Base-by-base conservation (phyloP, 768 basidiomycete species). In the Xerocomus brunneocitrinus region DNA sequence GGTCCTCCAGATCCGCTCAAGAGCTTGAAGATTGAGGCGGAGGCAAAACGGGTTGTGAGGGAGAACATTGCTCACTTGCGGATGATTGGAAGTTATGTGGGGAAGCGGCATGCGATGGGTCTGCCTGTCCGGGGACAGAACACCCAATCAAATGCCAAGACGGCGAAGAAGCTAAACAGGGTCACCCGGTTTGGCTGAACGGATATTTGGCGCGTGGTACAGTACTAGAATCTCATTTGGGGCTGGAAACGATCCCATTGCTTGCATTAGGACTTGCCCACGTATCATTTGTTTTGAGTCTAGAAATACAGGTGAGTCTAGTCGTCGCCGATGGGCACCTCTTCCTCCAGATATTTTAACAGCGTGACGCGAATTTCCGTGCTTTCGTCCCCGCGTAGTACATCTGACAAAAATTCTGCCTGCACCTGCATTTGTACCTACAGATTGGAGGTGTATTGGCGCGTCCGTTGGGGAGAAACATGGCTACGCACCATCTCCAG, bases 381-480 rank as follows among this genome's bases (percentile, higher is more conserved):
- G 58, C 75, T 84, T 64, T 98, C 95, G 64, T 98, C 97, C 4
- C 97, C 97, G 55, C 92, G 78, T 58, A 98, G 76, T 5, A 87
- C 84, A 64, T 99, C 97, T 3, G 91, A 91, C 22, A 95, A 64
- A 69, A 98, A 98, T 41, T 84, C 82, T 10, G 83, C 87, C 55
- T 93, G 88, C 19, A 95, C 94, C 68, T 95, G 95, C 81, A 98
- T 89, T 70, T 98, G 95, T 28, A 98, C 85, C 95, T 98, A 67
- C 43, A 48, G 40, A 44, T 60, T 45, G 46, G 44, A 64, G 55
- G 58, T 53, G 54, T 44, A 53, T 46, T 12, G 49, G 53, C 49
- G 44, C 43, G 38, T 47, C 44, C 14, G 30, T 49, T 5, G 31
- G 42, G 43, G 28, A 38, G 25, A 45, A 24, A 6, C 31, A 30